A percentile compares a stretch with the other conserved stretches of the same genome.
Evolutionary conservation across 495 filamentous ascomycete genomes (phyloP).

Genomic region (Physcia stellaris): DNA sequence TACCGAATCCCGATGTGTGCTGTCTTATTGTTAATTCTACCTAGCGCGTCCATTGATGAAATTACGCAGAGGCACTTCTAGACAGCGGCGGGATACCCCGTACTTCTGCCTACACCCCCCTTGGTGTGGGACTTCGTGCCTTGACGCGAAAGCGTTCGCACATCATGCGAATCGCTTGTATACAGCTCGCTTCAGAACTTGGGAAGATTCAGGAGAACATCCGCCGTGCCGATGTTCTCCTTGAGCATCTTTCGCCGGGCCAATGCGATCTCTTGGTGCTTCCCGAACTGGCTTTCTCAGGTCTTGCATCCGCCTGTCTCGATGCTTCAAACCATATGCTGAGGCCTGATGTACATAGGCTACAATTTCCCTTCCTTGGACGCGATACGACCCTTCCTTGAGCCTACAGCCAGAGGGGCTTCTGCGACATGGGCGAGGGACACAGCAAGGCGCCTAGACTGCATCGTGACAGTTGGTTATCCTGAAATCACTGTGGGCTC

Average conservation of each 20-base stretch:
- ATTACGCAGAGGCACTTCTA: too few species aligned
- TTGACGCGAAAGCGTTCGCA: too few species aligned
- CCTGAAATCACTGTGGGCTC: slow-evolving; percentile 52
- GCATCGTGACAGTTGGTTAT: slow-evolving; percentile 80
- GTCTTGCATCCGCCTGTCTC: slow-evolving; percentile 73
- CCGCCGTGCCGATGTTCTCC: slow-evolving; percentile 10
- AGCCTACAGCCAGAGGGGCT: slow-evolving; percentile 58
- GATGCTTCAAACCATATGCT: slow-evolving; percentile 60
- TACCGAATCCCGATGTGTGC: too few species aligned
- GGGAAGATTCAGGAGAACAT: slow-evolving; percentile 9
- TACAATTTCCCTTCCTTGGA: slow-evolving; percentile 80
- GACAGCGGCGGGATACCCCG: too few species aligned
- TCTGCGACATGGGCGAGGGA: slow-evolving; percentile 68
- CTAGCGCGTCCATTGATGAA: too few species aligned
- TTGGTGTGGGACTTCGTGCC: too few species aligned
- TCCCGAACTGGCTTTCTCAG: slow-evolving; percentile 80
- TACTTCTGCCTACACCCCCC: too few species aligned
- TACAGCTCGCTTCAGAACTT: slow-evolving; percentile 66
- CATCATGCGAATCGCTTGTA: slow-evolving; percentile 72
- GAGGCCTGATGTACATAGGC: slow-evolving; percentile 46
- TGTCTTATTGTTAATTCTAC: too few species aligned
- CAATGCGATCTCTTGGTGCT: slow-evolving; percentile 52
- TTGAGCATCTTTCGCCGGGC: slow-evolving; percentile 37
- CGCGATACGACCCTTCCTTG: slow-evolving; percentile 69
- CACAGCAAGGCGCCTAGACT: slow-evolving; percentile 56